Evolutionary conservation across 108 stramenopile species (phyloP).

Genomic region (Epithemia pelagica): DNA sequence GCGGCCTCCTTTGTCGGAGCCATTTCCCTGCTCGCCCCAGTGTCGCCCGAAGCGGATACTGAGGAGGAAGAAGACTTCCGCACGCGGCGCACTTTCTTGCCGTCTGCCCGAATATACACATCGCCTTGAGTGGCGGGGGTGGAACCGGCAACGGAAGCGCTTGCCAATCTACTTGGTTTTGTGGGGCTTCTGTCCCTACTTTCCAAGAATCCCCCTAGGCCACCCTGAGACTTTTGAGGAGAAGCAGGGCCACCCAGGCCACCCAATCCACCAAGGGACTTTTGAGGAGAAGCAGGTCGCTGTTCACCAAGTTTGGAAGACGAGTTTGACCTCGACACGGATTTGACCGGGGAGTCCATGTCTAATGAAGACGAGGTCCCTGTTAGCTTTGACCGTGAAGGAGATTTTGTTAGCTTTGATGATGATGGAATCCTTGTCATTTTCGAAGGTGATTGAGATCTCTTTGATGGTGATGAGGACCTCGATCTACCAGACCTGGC

Average conservation of each 20-base stretch:
- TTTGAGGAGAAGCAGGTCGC: not conserved
- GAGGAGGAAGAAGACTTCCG: conserved; percentile 11
- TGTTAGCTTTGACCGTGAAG: not conserved
- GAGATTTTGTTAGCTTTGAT: not conserved
- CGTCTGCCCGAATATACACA: conserved; percentile 20
- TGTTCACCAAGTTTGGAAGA: not conserved
- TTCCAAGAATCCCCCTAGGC: not conserved
- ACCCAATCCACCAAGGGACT: too few relatives aligned
- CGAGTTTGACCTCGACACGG: not conserved
- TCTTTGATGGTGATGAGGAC: not conserved
- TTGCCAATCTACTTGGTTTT: not conserved
- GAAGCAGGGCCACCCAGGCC: too few relatives aligned
- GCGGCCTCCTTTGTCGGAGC: not conserved
- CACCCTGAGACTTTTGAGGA: not conserved
- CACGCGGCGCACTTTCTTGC: conserved; percentile 19
- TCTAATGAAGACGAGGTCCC: not conserved
- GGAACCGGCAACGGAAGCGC: conserved; percentile 28
- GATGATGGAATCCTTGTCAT: not conserved
- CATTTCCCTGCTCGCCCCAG: not conserved
- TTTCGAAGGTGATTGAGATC: not conserved
- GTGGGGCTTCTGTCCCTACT: not conserved
- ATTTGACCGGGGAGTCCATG: not conserved
- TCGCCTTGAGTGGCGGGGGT: conserved; percentile 28
- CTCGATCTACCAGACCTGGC: not conserved
- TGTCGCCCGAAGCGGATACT: not conserved